Base-by-base conservation (phyloP, 2,329 filamentous ascomycete species). In the Penicillium digitatum region DNA sequence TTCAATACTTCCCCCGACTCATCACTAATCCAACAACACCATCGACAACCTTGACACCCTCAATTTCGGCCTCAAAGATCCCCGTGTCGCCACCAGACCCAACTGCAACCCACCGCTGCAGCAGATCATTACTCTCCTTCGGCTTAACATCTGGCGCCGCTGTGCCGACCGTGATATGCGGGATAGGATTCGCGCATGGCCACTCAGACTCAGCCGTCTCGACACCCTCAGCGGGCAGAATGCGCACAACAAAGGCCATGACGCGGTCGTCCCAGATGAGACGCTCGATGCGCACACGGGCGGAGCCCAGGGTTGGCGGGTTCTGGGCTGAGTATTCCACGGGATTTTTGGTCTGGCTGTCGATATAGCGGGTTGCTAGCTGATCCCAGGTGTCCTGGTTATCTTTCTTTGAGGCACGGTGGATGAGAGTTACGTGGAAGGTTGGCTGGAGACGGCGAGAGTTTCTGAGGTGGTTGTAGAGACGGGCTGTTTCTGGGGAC, bases 341-440 rank as follows among this genome's bases (percentile, higher is more conserved):
- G 50, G 67, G 58, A 27, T 67, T 64, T 16, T 60, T 52, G 54
- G 62, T 64, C 54, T 76, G 64, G 4, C 68, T 66, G 18, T 68
- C 59, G 22, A 73, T 68, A 63, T 89, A 84, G 1, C 89, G 73
- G n/a, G 81, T 75, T 5, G 70, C 72, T 63, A 96, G 93, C 52
- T 80, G 82, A 51, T 87, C 76, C 94, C 94, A 99, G 51, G 93
- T 78, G 9, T 87, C 82, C 0, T 86, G 81, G 60, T 86, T 74
- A 29, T 86, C 75, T 38, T 79, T 78, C 10, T 83, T 77, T 3
- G 77, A 78, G 11, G 87, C 85, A 44, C 87, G 86, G 73, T 99
- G 94, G 71, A 96, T 90, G 37, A 99, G 82, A 0, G 94, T 99
- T 55, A 99, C 89, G 70, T 99, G 94, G 71, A 97, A 99, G 38